These are phyloP conservation scores for Raffaelea albimanens DNA, from an alignment of 2,329 filamentous ascomycete species.

Conservation along the genomic window DNA sequence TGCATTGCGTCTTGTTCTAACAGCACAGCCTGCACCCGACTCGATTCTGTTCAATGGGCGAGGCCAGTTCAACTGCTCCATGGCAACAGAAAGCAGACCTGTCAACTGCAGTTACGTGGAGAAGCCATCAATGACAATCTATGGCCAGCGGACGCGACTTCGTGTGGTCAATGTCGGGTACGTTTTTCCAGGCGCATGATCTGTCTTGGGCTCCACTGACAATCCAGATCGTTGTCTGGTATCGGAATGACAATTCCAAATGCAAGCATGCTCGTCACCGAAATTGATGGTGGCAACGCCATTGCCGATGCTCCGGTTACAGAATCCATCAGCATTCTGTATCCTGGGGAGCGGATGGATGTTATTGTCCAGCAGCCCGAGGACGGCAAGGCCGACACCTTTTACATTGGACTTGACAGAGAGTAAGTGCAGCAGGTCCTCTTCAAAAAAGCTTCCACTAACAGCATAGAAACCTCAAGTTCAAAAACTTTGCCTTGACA, in stretches of 20 bases:
- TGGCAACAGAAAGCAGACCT: slow-evolving; percentile 33
- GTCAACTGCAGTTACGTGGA: slow-evolving; percentile 27
- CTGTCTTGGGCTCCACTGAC: not conserved
- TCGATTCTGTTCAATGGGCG: slow-evolving; percentile 35
- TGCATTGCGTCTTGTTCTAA: not conserved
- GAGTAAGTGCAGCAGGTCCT: slow-evolving; percentile 6
- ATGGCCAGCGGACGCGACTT: slow-evolving; percentile 11
- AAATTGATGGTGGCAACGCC: slow-evolving; percentile 12
- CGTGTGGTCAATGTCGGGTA: slow-evolving; percentile 13
- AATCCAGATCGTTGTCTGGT: slow-evolving; percentile 10
- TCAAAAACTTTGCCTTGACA: slow-evolving; percentile 10
- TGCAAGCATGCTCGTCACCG: slow-evolving; percentile 9
- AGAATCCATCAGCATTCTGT: slow-evolving; percentile 3
- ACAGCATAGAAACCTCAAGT: slow-evolving; percentile 7
- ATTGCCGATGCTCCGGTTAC: slow-evolving; percentile 1
- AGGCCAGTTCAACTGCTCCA: slow-evolving; percentile 33
- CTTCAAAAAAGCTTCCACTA: not conserved
- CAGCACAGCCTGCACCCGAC: slow-evolving; percentile 33
- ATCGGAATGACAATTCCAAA: slow-evolving; percentile 11
- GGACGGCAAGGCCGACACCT: not conserved
- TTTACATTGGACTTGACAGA: slow-evolving; percentile 9
- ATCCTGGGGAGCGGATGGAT: slow-evolving; percentile 7
- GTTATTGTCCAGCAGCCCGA: not conserved
- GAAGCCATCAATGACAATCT: slow-evolving; percentile 5
- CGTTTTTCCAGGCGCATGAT: not conserved